A percentile compares a stretch with the other conserved stretches of the same genome.
Evolutionary conservation across 495 filamentous ascomycete species (phyloP).

Genomic region (Venustampulla echinocandica): DNA sequence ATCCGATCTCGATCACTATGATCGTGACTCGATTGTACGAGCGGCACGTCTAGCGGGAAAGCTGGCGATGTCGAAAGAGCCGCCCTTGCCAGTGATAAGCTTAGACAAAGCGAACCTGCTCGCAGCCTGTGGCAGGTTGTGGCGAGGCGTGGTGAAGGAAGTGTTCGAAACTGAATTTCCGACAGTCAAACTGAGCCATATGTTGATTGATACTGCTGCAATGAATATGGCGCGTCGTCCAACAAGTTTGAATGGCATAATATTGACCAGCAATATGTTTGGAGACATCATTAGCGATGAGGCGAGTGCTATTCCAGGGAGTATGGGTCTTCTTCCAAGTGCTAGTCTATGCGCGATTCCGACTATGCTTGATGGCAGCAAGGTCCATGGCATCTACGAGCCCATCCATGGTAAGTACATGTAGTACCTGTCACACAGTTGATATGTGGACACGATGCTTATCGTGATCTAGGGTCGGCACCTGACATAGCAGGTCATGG

Average conservation of each 20-base stretch:
- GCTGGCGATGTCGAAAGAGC: slow-evolving; percentile 67
- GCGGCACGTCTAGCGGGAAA: slow-evolving; percentile 72
- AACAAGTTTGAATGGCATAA: slow-evolving; percentile 74
- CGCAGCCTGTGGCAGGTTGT: slow-evolving; percentile 70
- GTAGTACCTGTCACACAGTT: slow-evolving; percentile 15
- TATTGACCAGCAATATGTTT: slow-evolving; percentile 87
- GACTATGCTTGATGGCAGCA: slow-evolving; percentile 49
- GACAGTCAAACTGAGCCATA: slow-evolving; percentile 68
- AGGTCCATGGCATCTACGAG: slow-evolving; percentile 82
- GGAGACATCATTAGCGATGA: slow-evolving; percentile 94
- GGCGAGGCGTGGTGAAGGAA: slow-evolving; percentile 77
- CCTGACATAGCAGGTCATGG: slow-evolving; percentile 75
- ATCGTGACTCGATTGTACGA: slow-evolving; percentile 74
- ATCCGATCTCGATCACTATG: slow-evolving; percentile 81
- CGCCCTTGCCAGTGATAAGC: slow-evolving; percentile 71
- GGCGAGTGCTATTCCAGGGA: slow-evolving; percentile 88
- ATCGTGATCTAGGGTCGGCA: slow-evolving; percentile 40
- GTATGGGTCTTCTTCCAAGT: slow-evolving; percentile 76
- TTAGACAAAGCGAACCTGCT: slow-evolving; percentile 95
- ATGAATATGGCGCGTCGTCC: slow-evolving; percentile 97
- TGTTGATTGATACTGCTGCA: slow-evolving; percentile 87
- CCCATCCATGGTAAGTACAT: slow-evolving; percentile 91
- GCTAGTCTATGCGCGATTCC: slow-evolving; percentile 78
- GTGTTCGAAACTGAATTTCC: slow-evolving; percentile 78
- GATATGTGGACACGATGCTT: background rate